A percentile compares a stretch with the other conserved stretches of the same genome.
Conservation (phyloP, 345 rosid genomes). For the Eucalyptus rudis region DNA sequence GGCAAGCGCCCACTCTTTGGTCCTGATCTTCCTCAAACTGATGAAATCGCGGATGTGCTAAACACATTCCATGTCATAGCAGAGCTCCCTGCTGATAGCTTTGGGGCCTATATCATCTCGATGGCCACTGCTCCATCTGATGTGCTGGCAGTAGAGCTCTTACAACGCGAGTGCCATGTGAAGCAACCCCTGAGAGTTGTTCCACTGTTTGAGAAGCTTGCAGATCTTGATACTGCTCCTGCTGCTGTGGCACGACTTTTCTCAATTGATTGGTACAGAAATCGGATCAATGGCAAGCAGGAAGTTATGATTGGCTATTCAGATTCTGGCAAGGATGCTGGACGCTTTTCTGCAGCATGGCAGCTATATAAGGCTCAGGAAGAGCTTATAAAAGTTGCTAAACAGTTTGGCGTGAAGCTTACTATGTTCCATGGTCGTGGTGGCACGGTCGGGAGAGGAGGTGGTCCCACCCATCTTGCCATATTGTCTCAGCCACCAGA, state of each 20-base stretch:
- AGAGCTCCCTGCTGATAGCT: slow-evolving; percentile 80
- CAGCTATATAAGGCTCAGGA: slow-evolving; percentile 96
- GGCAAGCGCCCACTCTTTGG: slow-evolving; percentile 94
- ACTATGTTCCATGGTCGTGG: slow-evolving; percentile 99
- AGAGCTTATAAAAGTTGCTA: slow-evolving; percentile 86
- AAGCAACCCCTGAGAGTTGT: slow-evolving; percentile 89
- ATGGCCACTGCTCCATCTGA: slow-evolving; percentile 97
- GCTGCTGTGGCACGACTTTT: slow-evolving; percentile 87
- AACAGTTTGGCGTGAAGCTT: slow-evolving; percentile 73
- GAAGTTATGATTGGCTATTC: slow-evolving; percentile 99
- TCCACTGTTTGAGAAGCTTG: slow-evolving; percentile 96
- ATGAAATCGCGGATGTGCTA: slow-evolving; percentile 82
- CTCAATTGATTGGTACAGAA: slow-evolving; percentile 86
- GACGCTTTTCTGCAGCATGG: slow-evolving; percentile 97
- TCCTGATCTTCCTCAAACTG: slow-evolving; percentile 89
- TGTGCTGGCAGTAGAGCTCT: slow-evolving; percentile 93
- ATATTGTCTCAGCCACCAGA: slow-evolving; percentile 99
- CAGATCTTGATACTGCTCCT: slow-evolving; percentile 96
- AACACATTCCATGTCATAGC: slow-evolving; percentile 77
- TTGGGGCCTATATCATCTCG: slow-evolving; percentile 96
- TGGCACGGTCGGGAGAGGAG: slow-evolving; percentile 99
- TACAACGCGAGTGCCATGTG: slow-evolving; percentile 93
- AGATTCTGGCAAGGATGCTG: slow-evolving; percentile 98
- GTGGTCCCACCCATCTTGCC: slow-evolving; percentile 99
- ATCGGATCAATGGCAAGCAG: slow-evolving; percentile 86